A percentile compares a stretch with the other conserved stretches of the same genome.
Evolutionary conservation across 78 protist genomes (phyloP).

Genomic region (Bodo saltans): DNA sequence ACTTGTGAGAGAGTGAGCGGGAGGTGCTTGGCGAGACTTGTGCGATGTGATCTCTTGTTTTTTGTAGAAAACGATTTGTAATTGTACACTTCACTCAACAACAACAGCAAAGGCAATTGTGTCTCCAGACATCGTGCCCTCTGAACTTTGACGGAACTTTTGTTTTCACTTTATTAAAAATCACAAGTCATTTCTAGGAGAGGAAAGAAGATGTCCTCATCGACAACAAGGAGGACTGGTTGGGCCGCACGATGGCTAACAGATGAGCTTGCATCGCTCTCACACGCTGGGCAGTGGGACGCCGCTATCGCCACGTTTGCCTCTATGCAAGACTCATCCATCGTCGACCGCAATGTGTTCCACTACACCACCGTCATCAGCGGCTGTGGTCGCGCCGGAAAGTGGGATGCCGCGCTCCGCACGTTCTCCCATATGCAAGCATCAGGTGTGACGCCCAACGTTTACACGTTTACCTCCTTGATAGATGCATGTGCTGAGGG

Average conservation of each 20-base stretch:
- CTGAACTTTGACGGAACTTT: no score
- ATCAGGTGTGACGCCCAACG: not conserved
- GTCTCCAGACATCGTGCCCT: no score
- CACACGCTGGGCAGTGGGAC: not conserved
- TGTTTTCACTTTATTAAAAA: no score
- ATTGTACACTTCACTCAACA: no score
- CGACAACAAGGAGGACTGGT: not conserved
- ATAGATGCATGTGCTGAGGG: not conserved
- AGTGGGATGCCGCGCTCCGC: not conserved
- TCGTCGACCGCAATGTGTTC: not conserved
- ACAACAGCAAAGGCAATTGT: no score
- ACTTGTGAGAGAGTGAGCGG: not conserved
- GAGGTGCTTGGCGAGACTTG: no score
- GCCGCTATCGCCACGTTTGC: not conserved
- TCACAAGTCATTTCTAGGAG: no score
- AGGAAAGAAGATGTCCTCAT: no score
- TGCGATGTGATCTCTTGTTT: no score
- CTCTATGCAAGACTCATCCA: not conserved
- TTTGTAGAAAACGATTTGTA: no score
- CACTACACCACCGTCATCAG: not conserved
- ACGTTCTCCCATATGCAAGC: not conserved
- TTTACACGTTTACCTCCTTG: not conserved
- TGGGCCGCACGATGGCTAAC: not conserved
- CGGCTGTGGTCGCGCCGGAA: not conserved
- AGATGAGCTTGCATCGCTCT: not conserved